A percentile compares a stretch with the other conserved stretches of the same genome.
Evolutionary conservation across 2,329 filamentous ascomycete species (phyloP).

Genomic region (Aspergillus sojae): DNA sequence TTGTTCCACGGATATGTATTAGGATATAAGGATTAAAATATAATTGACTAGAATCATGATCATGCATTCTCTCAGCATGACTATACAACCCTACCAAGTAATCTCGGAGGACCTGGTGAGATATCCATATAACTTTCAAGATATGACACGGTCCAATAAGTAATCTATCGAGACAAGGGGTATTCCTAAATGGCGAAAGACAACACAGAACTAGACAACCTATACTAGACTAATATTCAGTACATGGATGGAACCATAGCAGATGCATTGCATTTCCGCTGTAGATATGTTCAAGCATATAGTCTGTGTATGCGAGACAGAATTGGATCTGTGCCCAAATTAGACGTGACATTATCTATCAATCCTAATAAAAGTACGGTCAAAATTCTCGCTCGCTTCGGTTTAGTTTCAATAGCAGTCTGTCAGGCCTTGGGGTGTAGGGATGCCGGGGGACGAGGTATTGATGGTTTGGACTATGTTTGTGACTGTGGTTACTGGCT

Average conservation of each 20-base stretch:
- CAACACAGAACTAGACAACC: not conserved
- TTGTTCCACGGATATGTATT: slow-evolving; percentile 4
- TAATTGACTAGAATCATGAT: not conserved
- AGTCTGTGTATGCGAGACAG: not conserved
- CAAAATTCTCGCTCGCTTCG: not conserved
- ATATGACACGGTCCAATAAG: not conserved
- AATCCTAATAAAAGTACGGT: not conserved
- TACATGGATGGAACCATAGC: not conserved
- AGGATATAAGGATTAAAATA: slow-evolving; percentile 5
- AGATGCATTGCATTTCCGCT: not conserved
- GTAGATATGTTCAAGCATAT: not conserved
- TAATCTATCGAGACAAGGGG: not conserved
- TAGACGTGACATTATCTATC: not conserved
- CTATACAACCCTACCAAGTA: slow-evolving; percentile 6
- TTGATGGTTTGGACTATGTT: not conserved
- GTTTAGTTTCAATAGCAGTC: not conserved
- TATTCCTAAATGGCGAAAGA: not conserved
- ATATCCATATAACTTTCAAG: not conserved
- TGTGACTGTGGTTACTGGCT: not conserved
- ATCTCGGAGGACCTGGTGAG: not conserved
- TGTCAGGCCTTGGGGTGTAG: not conserved
- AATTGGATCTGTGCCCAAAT: not conserved
- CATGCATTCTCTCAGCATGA: not conserved
- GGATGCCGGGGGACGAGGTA: not conserved
- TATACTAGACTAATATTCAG: not conserved